Conservation (phyloP, 2,329 filamentous ascomycete genomes). For the Ceratocystis alfenasii region DNA sequence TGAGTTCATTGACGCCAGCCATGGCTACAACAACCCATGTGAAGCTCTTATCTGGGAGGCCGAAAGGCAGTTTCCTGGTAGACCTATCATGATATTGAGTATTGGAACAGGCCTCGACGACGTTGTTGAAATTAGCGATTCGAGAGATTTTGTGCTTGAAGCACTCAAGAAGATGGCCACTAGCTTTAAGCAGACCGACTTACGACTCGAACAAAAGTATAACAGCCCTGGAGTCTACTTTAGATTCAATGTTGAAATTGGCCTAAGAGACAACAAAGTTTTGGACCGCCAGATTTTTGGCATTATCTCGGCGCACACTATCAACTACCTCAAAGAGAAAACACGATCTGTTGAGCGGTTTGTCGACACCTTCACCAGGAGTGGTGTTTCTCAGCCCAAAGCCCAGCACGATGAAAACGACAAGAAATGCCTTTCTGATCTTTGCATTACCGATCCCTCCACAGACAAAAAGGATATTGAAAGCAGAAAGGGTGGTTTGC, state of each 20-base stretch:
- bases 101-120: conserved; percentile 27
- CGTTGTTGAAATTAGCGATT: conserved; percentile 23
- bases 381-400: no score
- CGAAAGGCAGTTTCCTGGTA: conserved; percentile 24
- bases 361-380: no score
- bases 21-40: conserved; percentile 29
- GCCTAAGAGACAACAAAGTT: conserved; percentile 19
- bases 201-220: conserved; percentile 15
- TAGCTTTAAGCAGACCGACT: not conserved
- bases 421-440: no score
- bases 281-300: conserved; percentile 25
- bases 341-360: no score
- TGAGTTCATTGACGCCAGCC: conserved; percentile 16
- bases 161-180: not conserved
- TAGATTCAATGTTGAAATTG: conserved; percentile 27
- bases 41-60: conserved; percentile 28
- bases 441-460: no score
- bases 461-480: no score
- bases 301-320: conserved; percentile 24
- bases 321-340: conserved; percentile 3
- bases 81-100: conserved; percentile 24
- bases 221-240: conserved; percentile 25
- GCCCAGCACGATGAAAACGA: no score
- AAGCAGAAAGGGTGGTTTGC: no score
- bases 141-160: not conserved